These are phyloP conservation scores for Globisporangium emineosum DNA, from an alignment of 352 stramenopile species.

Conservation along the genomic window DNA sequence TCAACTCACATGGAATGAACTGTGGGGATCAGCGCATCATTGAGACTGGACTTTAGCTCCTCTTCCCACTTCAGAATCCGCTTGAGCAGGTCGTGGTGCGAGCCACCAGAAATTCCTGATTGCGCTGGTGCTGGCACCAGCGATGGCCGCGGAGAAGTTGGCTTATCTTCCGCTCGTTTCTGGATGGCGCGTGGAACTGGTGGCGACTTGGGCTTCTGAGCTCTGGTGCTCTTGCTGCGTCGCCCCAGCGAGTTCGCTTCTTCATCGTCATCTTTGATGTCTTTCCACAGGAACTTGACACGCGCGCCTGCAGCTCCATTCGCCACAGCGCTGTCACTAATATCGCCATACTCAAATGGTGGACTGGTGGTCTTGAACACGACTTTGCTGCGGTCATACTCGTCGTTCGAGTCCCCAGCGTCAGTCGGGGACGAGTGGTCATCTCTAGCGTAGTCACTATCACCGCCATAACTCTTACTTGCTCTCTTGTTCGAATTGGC, in stretches of 20 bases:
- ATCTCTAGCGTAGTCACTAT: not conserved
- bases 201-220: not conserved
- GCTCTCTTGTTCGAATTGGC: conserved; percentile 2
- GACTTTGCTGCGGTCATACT: conserved; percentile 13
- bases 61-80: conserved; percentile 9
- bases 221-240: not conserved
- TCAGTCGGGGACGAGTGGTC: not conserved
- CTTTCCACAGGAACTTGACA: conserved; percentile 18
- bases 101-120: not conserved
- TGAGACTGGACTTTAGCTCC: conserved; percentile 5
- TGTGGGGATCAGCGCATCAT: not conserved
- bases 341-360: not conserved
- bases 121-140: not conserved
- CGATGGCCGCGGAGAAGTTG: not conserved
- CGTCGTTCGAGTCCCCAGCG: conserved; percentile 3
- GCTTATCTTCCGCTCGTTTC: not conserved
- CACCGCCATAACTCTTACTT: not conserved
- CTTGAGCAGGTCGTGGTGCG: not conserved
- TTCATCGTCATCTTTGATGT: conserved; percentile 9
- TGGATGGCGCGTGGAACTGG: conserved; percentile 9
- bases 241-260: not conserved
- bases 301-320: not conserved
- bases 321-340: not conserved
- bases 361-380: not conserved
- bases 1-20: conserved; percentile 8